Evolutionary conservation across 345 rosid species (phyloP), one percentile per base, ranked within the genome.

Genomic region (Pistacia integerrima): DNA sequence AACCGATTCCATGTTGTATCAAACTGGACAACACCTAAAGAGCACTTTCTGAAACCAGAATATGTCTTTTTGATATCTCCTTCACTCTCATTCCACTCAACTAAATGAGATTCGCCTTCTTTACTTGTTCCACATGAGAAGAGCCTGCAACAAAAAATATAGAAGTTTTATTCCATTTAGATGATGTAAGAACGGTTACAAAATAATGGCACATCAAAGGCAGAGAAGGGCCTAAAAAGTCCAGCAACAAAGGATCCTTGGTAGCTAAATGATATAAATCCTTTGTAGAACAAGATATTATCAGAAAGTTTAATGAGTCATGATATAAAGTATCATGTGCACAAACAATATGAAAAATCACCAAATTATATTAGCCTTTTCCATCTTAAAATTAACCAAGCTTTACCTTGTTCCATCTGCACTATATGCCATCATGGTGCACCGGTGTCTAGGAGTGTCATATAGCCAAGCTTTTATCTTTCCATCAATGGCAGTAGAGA

Each of bases 391-490:
- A 4, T 20, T 36, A 60, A 78, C 58, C 13, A 55, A 22, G n/a
- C 16, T 49, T 74, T 79, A 93, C 98, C 97, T 93, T 54, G 83
- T 86, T 52, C 98, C 97, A 84, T 94, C 96, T 3, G 93, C 90
- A 82, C 97, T 92, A 73, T 94, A 92, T 22, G 90, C 87, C 97
- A 92, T 92, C 66, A 84, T 87, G 33, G 96, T 90, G 72, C 88
- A 90, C 86, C 89, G 89, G 61, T 64, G 89, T 25, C 97, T 95
- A 16, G 94, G 97, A 52, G 98, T 97, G 87, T 90, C 93, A 82
- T 91, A 93, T 65, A 93, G 76, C 98, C 98, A 93, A 71, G 97
- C 93, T 78, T 91, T 93, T 64, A 93, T 93, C 82, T 90, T 93
- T 81, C 98, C 98, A 82, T 93, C 98, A 73, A 88, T 77, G 51